Evolutionary conservation across 2,329 filamentous ascomycete genomes (phyloP), one percentile per base, ranked within the genome.

Genomic region (Penicillium sp.): DNA sequence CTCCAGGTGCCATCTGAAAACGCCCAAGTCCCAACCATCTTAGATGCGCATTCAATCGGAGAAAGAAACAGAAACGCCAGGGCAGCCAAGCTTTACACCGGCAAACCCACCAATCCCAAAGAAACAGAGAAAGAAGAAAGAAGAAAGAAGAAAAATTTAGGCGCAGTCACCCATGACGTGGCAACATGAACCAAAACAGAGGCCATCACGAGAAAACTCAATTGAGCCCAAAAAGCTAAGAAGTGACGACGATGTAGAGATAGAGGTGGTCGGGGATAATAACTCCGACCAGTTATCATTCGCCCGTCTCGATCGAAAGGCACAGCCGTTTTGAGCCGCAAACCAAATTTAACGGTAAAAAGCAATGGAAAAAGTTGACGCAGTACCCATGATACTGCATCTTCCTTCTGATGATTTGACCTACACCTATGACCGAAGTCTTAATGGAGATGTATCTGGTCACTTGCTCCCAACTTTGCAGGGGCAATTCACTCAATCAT

Each of bases 21-120:
- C 57, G 53, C 57, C 57, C 47, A 37, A 51, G 25, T 40, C 35
- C 46, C 54, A 32, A 52, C 51, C 56, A 48, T 55, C 50, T 57
- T 52, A 39, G 20, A 60, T 58, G 52, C 55, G 58, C 35, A 48
- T 44, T 23, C n/a, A 43, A 25, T 31, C 40, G 42, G 39, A 51
- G 42, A 35, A 37, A 55, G 35, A 37, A 55, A 43, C 45, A 35
- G 9, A 47, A 47, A 47, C 33, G 33, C 33, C 33, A 12, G 18
- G 18, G 40, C 9, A 20, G 28, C 31, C 52, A 33, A 37, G 41
- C 47, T 44, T 28, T 15, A 23, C 20, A 23, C 4, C 20, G 20
- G 8, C 13, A 9, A 24, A 29, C 39, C 25, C 20, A 28, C 27
- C 25, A 49, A 6, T 35, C 23, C 32, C 20, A 23, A n/a, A 15